These are phyloP conservation scores for Lichtheimia ramosa DNA, from an alignment of 371 early-diverging fungal genomes.

Conservation along the genomic window DNA sequence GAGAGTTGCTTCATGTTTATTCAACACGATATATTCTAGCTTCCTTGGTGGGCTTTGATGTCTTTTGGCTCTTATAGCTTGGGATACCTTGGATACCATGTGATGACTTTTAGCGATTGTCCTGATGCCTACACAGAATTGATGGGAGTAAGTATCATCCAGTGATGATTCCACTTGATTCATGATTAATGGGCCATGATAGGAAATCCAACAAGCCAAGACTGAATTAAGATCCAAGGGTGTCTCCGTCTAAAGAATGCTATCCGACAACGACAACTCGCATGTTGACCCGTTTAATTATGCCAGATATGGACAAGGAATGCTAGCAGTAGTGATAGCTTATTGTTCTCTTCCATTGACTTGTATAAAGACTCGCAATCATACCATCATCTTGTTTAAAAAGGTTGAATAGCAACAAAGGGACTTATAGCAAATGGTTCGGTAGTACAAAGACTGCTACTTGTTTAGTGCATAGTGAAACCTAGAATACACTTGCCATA, in stretches of 20 bases:
- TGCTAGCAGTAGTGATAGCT: too few relatives aligned
- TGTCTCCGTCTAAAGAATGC: conserved; percentile 5
- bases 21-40: conserved; percentile 33
- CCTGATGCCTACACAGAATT: conserved; percentile 85
- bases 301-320: too few relatives aligned
- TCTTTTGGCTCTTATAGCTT: conserved; percentile 85
- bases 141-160: conserved; percentile 62
- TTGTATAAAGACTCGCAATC: too few relatives aligned
- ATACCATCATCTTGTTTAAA: too few relatives aligned
- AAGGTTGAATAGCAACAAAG: too few relatives aligned
- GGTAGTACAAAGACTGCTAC: too few relatives aligned
- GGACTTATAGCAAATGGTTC: too few relatives aligned
- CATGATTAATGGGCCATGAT: not conserved
- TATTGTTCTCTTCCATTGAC: too few relatives aligned
- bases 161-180: not conserved
- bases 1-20: not conserved
- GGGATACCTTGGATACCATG: conserved; percentile 79
- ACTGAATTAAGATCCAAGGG: conserved; percentile 62
- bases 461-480: too few relatives aligned
- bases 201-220: conserved; percentile 71
- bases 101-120: conserved; percentile 88
- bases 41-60: conserved; percentile 84
- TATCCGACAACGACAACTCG: too few relatives aligned
- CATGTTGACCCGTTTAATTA: too few relatives aligned
- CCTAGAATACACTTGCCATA: too few relatives aligned